Percentiles rank a stretch among this genome's conserved stretches.
Evolutionary conservation across 768 basidiomycete species (phyloP).

Genomic region (Phlegmacium glaucopus): DNA sequence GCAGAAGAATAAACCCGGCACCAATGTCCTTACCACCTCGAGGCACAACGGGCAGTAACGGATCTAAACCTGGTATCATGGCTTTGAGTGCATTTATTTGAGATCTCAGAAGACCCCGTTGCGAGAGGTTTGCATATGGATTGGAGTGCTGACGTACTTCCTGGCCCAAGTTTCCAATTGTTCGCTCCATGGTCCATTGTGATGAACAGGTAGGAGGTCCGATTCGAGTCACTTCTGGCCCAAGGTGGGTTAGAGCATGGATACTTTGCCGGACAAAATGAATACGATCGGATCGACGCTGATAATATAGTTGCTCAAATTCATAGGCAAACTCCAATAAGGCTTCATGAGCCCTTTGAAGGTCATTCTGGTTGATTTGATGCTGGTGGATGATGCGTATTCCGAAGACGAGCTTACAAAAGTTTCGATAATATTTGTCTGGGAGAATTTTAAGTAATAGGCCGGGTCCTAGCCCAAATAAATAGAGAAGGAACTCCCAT

Average conservation of each 20-base stretch:
- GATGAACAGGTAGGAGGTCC: slow-evolving; percentile 18
- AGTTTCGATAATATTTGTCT: slow-evolving; percentile 19
- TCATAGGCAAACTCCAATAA: slow-evolving; percentile 22
- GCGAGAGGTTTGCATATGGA: slow-evolving; percentile 21
- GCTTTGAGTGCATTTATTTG: slow-evolving; percentile 14
- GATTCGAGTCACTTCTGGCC: slow-evolving; percentile 18
- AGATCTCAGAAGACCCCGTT: slow-evolving; percentile 11
- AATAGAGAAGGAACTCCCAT: slow-evolving; percentile 24
- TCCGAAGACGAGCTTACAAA: slow-evolving; percentile 24
- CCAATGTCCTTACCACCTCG: slow-evolving; percentile 9
- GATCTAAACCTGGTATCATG: slow-evolving; percentile 11
- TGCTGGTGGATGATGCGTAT: slow-evolving; percentile 23
- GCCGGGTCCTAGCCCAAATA: slow-evolving; percentile 24
- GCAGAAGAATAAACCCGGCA: slow-evolving; percentile 15
- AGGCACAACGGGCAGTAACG: slow-evolving; percentile 6
- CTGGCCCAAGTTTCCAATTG: slow-evolving; percentile 23
- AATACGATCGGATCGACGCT: slow-evolving; percentile 20
- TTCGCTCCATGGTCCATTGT: slow-evolving; percentile 31
- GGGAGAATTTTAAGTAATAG: slow-evolving; percentile 25
- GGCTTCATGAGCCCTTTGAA: slow-evolving; percentile 11
- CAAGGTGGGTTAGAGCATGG: slow-evolving; percentile 26
- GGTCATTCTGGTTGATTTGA: slow-evolving; percentile 9
- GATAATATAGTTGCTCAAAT: slow-evolving; percentile 33
- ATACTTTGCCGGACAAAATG: slow-evolving; percentile 32
- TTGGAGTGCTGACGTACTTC: slow-evolving; percentile 23